These are phyloP conservation scores for Penicillium bialowiezense DNA, from an alignment of 495 filamentous ascomycete species.

Conservation along the genomic window DNA sequence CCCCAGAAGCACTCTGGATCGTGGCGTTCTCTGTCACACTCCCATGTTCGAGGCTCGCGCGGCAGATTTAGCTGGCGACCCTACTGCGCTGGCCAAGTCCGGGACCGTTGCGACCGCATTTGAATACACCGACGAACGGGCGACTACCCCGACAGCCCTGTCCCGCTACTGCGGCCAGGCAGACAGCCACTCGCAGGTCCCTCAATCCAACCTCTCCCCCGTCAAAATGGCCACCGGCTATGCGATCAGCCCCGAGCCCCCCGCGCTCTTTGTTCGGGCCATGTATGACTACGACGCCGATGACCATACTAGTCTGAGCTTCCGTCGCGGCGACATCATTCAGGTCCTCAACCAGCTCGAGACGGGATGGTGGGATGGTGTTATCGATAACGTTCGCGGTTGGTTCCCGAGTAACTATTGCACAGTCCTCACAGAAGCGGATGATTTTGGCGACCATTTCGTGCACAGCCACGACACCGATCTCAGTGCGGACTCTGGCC, in stretches of 20 bases:
- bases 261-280: constrained; percentile 88
- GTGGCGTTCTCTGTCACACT: constrained; percentile 13
- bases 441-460: constrained; percentile 52
- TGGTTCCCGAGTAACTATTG: constrained; percentile 99
- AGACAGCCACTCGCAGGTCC: constrained; percentile 28
- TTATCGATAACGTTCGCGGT: constrained; percentile 81
- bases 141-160: constrained; percentile 32
- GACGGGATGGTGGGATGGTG: constrained; percentile 98
- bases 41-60: constrained; percentile 38
- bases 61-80: constrained; percentile 34
- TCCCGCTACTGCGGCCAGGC: constrained; percentile 32
- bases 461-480: constrained; percentile 46
- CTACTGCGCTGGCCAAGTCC: constrained; percentile 33
- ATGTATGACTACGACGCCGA: constrained; percentile 97
- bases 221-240: constrained; percentile 47
- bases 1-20: constrained; percentile 2
- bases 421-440: constrained; percentile 70
- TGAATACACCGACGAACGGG: constrained; percentile 45
- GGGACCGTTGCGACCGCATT: constrained; percentile 43
- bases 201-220: constrained; percentile 29
- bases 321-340: constrained; percentile 91
- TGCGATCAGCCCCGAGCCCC: constrained; percentile 63
- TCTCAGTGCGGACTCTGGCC: constrained; percentile 53
- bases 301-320: constrained; percentile 93
- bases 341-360: constrained; percentile 97